These are phyloP conservation scores for Citropsis articulata DNA, from an alignment of 345 rosid genomes.

Conservation along the genomic window DNA sequence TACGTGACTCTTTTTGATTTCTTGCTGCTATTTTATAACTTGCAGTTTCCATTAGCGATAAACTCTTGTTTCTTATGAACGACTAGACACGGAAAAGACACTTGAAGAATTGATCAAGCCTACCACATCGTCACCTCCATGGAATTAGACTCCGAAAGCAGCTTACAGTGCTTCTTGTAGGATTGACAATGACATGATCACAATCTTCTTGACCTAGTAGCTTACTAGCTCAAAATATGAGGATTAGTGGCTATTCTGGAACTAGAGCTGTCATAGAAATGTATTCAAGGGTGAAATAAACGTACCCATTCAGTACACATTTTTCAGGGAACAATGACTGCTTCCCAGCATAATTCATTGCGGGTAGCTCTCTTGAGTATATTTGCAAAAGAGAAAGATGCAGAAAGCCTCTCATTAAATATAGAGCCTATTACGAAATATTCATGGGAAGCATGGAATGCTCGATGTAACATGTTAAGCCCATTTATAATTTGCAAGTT, in stretches of 20 bases:
- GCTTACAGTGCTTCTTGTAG: conserved; percentile 67
- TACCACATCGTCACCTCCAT: conserved; percentile 49
- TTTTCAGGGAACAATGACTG: conserved; percentile 58
- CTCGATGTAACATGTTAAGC: background rate
- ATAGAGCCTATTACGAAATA: background rate
- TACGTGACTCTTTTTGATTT: background rate
- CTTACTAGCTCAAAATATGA: background rate
- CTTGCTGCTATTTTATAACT: background rate
- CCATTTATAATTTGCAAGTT: background rate
- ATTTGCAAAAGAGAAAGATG: conserved; percentile 17
- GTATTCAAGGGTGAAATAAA: background rate
- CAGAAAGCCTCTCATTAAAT: background rate
- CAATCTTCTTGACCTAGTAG: background rate
- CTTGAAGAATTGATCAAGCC: background rate
- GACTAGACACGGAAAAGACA: background rate
- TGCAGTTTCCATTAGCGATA: background rate
- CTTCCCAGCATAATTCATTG: conserved; percentile 72
- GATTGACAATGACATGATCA: conserved; percentile 5
- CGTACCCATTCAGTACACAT: conserved; percentile 67
- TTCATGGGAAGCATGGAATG: background rate
- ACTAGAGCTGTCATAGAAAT: background rate
- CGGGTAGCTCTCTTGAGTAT: conserved; percentile 63
- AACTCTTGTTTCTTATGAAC: background rate
- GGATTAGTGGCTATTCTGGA: background rate
- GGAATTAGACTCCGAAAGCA: conserved; percentile 46